Evolutionary conservation across 2,329 filamentous ascomycete genomes (phyloP).

Genomic region (Aspergillus novofumigatus): DNA sequence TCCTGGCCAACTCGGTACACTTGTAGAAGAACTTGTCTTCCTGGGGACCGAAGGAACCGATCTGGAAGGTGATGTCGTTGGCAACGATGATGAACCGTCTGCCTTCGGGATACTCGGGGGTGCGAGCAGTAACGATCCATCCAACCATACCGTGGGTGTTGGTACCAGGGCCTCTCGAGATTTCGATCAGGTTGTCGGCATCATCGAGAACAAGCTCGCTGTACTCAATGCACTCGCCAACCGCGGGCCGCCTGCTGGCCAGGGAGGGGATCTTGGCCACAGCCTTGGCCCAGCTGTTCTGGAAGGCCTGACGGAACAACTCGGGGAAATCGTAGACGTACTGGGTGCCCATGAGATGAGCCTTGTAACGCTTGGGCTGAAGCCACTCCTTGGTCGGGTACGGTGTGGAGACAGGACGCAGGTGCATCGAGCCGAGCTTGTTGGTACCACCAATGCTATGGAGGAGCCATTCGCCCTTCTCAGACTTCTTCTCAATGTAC

Average conservation of each 20-base stretch:
- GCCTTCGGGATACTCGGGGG: constrained; percentile 89
- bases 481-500: constrained; percentile 95
- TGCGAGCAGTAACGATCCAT: constrained; percentile 92
- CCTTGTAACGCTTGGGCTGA: constrained; percentile 99
- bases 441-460: constrained; percentile 93
- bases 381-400: constrained; percentile 98
- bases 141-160: constrained; percentile 98
- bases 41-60: constrained; percentile 92
- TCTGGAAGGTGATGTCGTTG: constrained; percentile 99
- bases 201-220: constrained; percentile 94
- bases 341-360: constrained; percentile 97
- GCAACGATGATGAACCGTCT: constrained; percentile 92
- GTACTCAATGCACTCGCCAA: constrained; percentile 89
- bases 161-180: constrained; percentile 89
- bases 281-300: constrained; percentile 84
- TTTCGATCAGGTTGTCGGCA: constrained; percentile 83
- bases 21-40: constrained; percentile 99
- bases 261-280: constrained; percentile 69
- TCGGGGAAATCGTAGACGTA: constrained; percentile 99
- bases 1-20: constrained; percentile 92
- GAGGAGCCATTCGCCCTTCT: constrained; percentile 98
- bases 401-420: constrained; percentile 83
- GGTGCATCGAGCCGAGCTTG: constrained; percentile 92
- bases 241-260: constrained; percentile 73
- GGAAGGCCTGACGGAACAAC: constrained; percentile 95